Base-by-base conservation (phyloP, 2,329 filamentous ascomycete genomes). In the Diplodia intermedia region DNA sequence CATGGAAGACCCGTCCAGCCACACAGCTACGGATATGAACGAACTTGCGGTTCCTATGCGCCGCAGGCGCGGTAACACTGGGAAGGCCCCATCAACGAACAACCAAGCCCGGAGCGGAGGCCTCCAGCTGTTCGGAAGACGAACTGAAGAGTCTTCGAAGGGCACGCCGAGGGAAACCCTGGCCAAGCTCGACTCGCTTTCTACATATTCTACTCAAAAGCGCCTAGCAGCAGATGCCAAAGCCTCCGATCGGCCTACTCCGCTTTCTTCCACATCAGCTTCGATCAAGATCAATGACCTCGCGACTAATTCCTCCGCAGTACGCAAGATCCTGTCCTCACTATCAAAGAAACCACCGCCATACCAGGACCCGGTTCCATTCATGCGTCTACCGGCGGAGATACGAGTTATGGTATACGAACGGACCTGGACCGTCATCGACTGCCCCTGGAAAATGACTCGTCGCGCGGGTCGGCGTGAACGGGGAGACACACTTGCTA, bases 331-430 rank as follows among this genome's bases (percentile, higher is more conserved):
- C 8, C 43, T 20, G 8, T 47, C 43, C 18, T 20, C 43, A 4
- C 43, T 47, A 15, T n/a, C 18, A 3, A 47, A 40, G 54, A 23
- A 12, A 9, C 4, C 12, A 14, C 11, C 31, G 20, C 6, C 33
- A 8, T 38, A 18, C 33, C n/a, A 57, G n/a, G 54, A 57, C 12
- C n/a, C 33, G 4, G 54, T 40, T 7, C 20, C 23, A 20, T 57
- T 57, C 20, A 57, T 57, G 54, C 54, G 54, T 11, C 18, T 57
- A 6, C 54, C 54, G 11, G n/a, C 54, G 23, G 54, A 57, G 33
- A 12, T 57, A 26, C 54, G 54, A 20, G 7, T 57, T 11, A 38
- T 38, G 33, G 12, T 57, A 20, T 57, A 57, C 33, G 20, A 26
- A 29, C 11, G 20, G 9, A 38, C 33, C 8, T 57, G 54, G 54